A percentile compares a stretch with the other conserved stretches of the same genome.
These are phyloP conservation scores for Nitzschia sp. DNA, from an alignment of 108 stramenopile species.

Conservation along the genomic window DNA sequence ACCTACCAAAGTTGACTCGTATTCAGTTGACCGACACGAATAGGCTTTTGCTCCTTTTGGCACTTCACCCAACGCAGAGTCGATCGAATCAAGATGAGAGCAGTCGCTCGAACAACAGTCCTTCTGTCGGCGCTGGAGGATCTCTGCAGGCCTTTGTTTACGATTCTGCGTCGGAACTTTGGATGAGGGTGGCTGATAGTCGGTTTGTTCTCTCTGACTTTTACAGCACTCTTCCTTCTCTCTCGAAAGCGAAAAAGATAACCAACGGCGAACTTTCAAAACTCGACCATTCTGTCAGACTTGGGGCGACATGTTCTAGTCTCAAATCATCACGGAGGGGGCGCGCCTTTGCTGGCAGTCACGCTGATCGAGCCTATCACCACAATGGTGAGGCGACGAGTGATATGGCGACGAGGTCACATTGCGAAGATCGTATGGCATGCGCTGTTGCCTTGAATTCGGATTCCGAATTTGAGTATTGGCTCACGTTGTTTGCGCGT, in stretches of 20 bases:
- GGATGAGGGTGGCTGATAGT: constrained; percentile 81
- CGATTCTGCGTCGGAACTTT: constrained; percentile 61
- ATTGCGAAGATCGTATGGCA: constrained; percentile 89
- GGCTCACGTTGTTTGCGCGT: constrained; percentile 59
- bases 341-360: constrained; percentile 11
- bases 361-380: constrained; percentile 22
- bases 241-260: constrained; percentile 9
- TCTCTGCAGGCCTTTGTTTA: constrained; percentile 81
- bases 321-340: constrained; percentile 37
- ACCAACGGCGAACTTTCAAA: constrained; percentile 52
- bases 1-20: constrained; percentile 60
- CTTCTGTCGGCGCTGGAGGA: constrained; percentile 48
- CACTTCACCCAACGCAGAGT: constrained; percentile 23
- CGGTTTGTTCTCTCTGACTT: constrained; percentile 86
- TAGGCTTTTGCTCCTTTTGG: constrained; percentile 64
- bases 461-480: constrained; percentile 60
- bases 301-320: constrained; percentile 43
- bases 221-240: constrained; percentile 57
- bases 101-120: neutral
- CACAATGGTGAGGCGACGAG: constrained; percentile 6
- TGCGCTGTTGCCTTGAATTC: constrained; percentile 76
- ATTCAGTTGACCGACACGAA: constrained; percentile 69
- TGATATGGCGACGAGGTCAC: constrained; percentile 62
- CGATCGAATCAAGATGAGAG: constrained; percentile 13
- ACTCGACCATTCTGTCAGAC: constrained; percentile 62